A percentile compares a stretch with the other conserved stretches of the same genome.
Conservation (phyloP, 2,329 filamentous ascomycete species). For the Aspergillus sp. region DNA sequence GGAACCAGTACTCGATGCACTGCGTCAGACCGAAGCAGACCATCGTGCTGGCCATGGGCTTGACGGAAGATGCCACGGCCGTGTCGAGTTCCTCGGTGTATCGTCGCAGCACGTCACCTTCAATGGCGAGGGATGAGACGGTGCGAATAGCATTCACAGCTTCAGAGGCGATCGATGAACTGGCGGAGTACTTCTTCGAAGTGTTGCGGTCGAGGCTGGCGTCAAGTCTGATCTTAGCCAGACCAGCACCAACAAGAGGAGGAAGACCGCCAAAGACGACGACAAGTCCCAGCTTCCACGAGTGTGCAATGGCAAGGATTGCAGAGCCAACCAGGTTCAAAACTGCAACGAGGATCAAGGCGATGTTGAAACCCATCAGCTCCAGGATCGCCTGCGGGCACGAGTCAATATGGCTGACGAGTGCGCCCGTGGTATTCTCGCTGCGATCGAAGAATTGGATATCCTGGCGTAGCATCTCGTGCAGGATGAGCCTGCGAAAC, state of each 20-base stretch:
- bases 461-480: slow-evolving; percentile 92
- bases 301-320: slow-evolving; percentile 47
- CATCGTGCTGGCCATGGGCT: slow-evolving; percentile 63
- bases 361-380: slow-evolving; percentile 74
- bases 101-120: slow-evolving; percentile 71
- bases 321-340: slow-evolving; percentile 49
- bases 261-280: slow-evolving; percentile 49
- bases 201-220: slow-evolving; percentile 73
- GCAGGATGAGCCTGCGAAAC: slow-evolving; percentile 77
- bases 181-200: slow-evolving; percentile 76
- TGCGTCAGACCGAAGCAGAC: slow-evolving; percentile 76
- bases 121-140: slow-evolving; percentile 84
- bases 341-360: slow-evolving; percentile 77
- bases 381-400: slow-evolving; percentile 58
- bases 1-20: slow-evolving; percentile 76
- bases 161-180: slow-evolving; percentile 73
- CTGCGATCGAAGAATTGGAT: slow-evolving; percentile 88
- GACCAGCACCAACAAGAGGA: slow-evolving; percentile 47
- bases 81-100: slow-evolving; percentile 67
- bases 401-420: slow-evolving; percentile 52
- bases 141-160: slow-evolving; percentile 92
- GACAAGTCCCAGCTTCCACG: slow-evolving; percentile 54
- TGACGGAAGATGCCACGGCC: slow-evolving; percentile 21
- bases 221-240: slow-evolving; percentile 59
- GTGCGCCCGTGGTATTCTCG: slow-evolving; percentile 81